Evolutionary conservation across 1,284 basidiomycete species (phyloP).

Genomic region (Ustilago vetiveriae): DNA sequence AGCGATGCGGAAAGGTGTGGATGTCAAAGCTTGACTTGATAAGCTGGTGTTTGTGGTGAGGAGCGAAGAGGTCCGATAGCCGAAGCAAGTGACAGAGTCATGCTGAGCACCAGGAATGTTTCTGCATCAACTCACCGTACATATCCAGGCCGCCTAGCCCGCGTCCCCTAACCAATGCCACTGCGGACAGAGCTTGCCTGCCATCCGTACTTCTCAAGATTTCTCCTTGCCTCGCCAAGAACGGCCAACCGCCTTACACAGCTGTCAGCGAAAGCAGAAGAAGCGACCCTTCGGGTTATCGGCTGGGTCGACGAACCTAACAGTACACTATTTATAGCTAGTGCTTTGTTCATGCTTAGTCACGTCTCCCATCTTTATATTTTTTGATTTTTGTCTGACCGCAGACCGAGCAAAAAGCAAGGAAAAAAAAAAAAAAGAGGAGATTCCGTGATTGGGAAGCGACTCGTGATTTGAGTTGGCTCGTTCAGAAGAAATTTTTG

Average conservation of each 20-base stretch:
- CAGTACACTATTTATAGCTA: not conserved
- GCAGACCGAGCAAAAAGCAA: slow-evolving; percentile 6
- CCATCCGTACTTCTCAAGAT: no score
- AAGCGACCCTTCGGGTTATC: slow-evolving; percentile 36
- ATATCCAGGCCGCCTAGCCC: no score
- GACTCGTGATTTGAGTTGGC: not conserved
- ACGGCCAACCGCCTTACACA: not conserved
- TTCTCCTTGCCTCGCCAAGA: not conserved
- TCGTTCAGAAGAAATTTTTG: slow-evolving; percentile 29
- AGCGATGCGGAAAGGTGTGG: no score
- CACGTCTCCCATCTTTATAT: not conserved
- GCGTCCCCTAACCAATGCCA: no score
- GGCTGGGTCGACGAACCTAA: slow-evolving; percentile 1
- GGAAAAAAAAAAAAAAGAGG: no score
- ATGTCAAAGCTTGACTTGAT: no score
- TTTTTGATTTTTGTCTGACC: not conserved
- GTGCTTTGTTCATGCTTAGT: not conserved
- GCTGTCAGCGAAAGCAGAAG: slow-evolving; percentile 1
- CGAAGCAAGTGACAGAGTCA: not conserved
- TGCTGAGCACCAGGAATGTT: slow-evolving; percentile 1
- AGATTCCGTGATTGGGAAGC: no score
- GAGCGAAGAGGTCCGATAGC: not conserved
- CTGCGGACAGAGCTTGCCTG: no score
- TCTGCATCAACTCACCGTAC: no score
- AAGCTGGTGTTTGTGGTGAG: no score